Evolutionary conservation across 2,329 filamentous ascomycete genomes (phyloP).

Genomic region (Colletotrichum paranaense): DNA sequence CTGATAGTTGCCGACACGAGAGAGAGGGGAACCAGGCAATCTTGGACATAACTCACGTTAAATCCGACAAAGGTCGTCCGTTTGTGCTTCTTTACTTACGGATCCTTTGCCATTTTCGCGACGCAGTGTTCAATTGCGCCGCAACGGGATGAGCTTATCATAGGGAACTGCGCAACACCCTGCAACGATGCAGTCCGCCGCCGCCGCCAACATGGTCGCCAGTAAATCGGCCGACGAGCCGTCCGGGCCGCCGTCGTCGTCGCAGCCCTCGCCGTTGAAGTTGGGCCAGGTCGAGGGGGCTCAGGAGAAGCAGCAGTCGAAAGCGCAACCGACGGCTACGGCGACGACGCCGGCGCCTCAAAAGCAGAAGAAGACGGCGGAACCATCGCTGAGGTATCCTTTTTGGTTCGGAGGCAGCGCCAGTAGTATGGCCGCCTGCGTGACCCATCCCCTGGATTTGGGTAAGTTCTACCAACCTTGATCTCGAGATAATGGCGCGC

Average conservation of each 20-base stretch:
- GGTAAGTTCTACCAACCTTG: slow-evolving; percentile 63
- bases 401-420: slow-evolving; percentile 98
- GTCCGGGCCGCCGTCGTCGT: slow-evolving; percentile 4
- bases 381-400: slow-evolving; percentile 69
- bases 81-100: background rate
- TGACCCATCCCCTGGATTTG: slow-evolving; percentile 94
- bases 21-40: background rate
- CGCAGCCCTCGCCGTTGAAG: slow-evolving; percentile 7
- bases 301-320: slow-evolving; percentile 27
- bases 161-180: slow-evolving; percentile 28
- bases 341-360: background rate
- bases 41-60: background rate
- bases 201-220: slow-evolving; percentile 18
- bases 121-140: slow-evolving; percentile 14
- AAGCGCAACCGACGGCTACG: slow-evolving; percentile 7
- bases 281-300: slow-evolving; percentile 1
- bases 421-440: slow-evolving; percentile 88
- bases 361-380: slow-evolving; percentile 49
- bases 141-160: slow-evolving; percentile 25
- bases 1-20: background rate
- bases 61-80: background rate
- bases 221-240: slow-evolving; percentile 25
- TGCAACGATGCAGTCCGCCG: slow-evolving; percentile 40
- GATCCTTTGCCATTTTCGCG: background rate
- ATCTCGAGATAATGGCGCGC: background rate